A percentile compares a stretch with the other conserved stretches of the same genome.
Evolutionary conservation across 2,329 filamentous ascomycete species (phyloP).

Genomic region (Fusarium sp.): DNA sequence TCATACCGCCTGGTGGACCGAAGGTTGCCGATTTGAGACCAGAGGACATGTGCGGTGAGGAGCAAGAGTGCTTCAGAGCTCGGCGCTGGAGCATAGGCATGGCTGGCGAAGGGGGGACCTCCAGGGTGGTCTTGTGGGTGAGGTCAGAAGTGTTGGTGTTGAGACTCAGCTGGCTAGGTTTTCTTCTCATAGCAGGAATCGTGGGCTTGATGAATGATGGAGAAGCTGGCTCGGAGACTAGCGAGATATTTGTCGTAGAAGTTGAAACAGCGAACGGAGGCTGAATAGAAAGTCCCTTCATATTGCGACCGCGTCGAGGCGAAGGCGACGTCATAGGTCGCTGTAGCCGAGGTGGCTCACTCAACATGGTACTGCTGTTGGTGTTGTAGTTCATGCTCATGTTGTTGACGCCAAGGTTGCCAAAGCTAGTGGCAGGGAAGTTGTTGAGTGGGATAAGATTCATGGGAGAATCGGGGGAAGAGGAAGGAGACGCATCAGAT

Average conservation of each 20-base stretch:
- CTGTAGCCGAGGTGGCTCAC: constrained; percentile 57
- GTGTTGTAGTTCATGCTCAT: constrained; percentile 16
- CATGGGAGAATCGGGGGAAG: constrained; percentile 90
- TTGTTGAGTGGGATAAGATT: constrained; percentile 78
- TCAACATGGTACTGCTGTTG: constrained; percentile 50
- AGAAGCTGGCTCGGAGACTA: constrained; percentile 75
- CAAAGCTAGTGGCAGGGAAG: constrained; percentile 72
- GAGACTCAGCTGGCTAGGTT: constrained; percentile 81
- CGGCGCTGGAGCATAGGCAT: constrained; percentile 71
- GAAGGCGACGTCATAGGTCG: constrained; percentile 76
- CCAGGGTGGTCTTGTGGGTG: constrained; percentile 60
- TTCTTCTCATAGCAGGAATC: constrained; percentile 77
- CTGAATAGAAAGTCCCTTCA: constrained; percentile 86
- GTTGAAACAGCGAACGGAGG: constrained; percentile 62
- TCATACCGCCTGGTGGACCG: constrained; percentile 72
- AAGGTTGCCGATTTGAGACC: constrained; percentile 70
- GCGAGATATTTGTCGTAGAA: constrained; percentile 61
- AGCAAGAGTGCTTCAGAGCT: constrained; percentile 75
- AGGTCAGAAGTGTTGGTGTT: constrained; percentile 76
- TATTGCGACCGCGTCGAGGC: constrained; percentile 80
- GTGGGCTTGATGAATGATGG: constrained; percentile 84
- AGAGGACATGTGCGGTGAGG: constrained; percentile 74
- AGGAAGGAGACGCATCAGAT: constrained; percentile 90
- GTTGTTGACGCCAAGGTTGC: constrained; percentile 50
- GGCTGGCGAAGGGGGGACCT: constrained; percentile 67